Conservation (phyloP, 768 basidiomycete species). For the Rhizopogon sp. region DNA sequence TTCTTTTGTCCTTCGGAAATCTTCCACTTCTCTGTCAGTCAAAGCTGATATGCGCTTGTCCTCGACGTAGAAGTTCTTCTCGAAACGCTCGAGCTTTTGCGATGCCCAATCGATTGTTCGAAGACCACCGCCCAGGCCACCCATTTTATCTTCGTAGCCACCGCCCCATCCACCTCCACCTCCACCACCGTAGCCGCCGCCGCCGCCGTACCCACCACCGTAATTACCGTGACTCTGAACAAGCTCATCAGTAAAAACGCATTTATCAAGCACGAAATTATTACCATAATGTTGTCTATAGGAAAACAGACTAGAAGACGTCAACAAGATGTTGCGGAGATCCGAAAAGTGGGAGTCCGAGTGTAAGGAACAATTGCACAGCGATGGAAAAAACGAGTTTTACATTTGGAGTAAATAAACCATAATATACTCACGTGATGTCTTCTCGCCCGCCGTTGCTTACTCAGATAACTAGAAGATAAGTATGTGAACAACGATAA, state of each 20-base stretch:
- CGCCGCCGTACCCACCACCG: constrained; percentile 30
- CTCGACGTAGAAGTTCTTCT: constrained; percentile 97
- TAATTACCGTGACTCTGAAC: constrained; percentile 28
- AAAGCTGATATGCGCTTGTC: constrained; percentile 78
- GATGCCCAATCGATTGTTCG: constrained; percentile 81
- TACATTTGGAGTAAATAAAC: background rate
- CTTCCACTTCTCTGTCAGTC: constrained; percentile 82
- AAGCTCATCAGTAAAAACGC: constrained; percentile 1
- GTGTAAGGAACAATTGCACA: constrained; percentile 2
- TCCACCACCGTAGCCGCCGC: constrained; percentile 26
- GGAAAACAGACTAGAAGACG: background rate
- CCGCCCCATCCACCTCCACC: constrained; percentile 30
- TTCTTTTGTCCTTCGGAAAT: constrained; percentile 78
- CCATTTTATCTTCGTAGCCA: constrained; percentile 62
- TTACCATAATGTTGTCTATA: constrained; percentile 3
- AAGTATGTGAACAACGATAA: too few relatives aligned
- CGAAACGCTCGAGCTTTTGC: constrained; percentile 76
- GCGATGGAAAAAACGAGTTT: constrained; percentile 14
- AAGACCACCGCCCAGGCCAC: constrained; percentile 75
- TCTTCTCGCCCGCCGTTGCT: too few relatives aligned
- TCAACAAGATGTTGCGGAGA: background rate
- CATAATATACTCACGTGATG: background rate
- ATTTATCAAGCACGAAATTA: background rate
- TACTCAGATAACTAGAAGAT: background rate
- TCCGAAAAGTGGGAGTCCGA: constrained; percentile 1